Evolutionary conservation across 495 filamentous ascomycete genomes (phyloP).

Genomic region (Annulohypoxylon moriforme): DNA sequence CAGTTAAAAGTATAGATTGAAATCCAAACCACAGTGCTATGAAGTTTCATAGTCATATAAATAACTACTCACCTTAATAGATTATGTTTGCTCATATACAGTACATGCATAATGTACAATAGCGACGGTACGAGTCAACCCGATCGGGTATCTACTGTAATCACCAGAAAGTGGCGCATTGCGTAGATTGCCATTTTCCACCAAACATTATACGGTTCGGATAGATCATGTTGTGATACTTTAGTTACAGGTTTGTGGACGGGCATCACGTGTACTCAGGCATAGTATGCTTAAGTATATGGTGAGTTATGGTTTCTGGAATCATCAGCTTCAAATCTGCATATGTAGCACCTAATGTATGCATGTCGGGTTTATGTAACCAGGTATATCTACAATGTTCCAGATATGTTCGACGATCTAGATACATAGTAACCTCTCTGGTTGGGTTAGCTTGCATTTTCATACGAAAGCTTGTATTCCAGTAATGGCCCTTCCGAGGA

Average conservation of each 20-base stretch:
- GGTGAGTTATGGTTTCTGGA: neutral
- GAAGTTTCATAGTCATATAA: neutral
- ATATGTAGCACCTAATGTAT: neutral
- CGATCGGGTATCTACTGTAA: neutral
- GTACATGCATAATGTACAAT: neutral
- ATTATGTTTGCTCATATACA: neutral
- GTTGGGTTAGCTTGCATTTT: neutral
- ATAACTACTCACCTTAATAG: neutral
- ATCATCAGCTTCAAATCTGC: neutral
- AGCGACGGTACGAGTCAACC: neutral
- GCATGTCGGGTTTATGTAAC: neutral
- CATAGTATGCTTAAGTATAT: neutral
- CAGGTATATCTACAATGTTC: neutral
- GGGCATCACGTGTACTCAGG: neutral
- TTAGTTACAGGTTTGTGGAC: neutral
- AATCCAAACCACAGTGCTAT: neutral
- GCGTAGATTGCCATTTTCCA: neutral
- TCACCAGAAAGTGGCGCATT: neutral
- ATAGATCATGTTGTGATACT: neutral
- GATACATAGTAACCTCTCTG: neutral
- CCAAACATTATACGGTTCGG: neutral
- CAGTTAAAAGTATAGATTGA: neutral
- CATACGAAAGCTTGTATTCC: conserved; percentile 69
- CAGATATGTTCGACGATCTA: neutral
- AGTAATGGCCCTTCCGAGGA: conserved; percentile 71